phyloP scores from a whole-genome alignment of 805 yeast species.

The Saturnispora sekii region DNA sequence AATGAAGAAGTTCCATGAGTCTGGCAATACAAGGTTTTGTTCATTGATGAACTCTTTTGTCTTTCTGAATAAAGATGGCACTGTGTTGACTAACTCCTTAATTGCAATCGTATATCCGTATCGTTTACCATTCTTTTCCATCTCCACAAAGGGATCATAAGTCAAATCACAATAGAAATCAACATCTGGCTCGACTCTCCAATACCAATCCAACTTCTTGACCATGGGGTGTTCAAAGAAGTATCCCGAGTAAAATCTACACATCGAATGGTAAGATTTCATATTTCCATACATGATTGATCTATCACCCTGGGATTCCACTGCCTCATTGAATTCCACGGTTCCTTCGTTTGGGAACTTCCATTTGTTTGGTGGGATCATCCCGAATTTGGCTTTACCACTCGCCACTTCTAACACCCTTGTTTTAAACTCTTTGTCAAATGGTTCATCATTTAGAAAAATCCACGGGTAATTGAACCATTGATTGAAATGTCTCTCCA shows the following conservation, averaged over 20 bases:
- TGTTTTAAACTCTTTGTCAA: slow-evolving; percentile 51
- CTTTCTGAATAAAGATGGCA: slow-evolving; percentile 69
- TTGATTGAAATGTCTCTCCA: slow-evolving; percentile 86
- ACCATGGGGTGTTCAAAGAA: slow-evolving; percentile 77
- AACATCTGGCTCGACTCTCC: slow-evolving; percentile 94
- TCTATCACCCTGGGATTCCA: slow-evolving; percentile 72
- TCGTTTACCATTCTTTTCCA: slow-evolving; percentile 58
- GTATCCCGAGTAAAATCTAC: slow-evolving; percentile 80
- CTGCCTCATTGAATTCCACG: slow-evolving; percentile 39
- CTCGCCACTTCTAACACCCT: slow-evolving; percentile 43
- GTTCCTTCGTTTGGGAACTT: slow-evolving; percentile 43
- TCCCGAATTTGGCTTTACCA: slow-evolving; percentile 65
- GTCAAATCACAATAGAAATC: slow-evolving; percentile 84
- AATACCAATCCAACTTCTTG: slow-evolving; percentile 72
- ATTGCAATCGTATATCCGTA: slow-evolving; percentile 82
- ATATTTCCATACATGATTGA: slow-evolving; percentile 75
- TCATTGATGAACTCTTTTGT: slow-evolving; percentile 55
- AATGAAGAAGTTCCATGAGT: slow-evolving; percentile 62
- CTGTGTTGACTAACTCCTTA: slow-evolving; percentile 69
- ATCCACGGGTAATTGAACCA: slow-evolving; percentile 94
- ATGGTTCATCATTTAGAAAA: slow-evolving; percentile 73
- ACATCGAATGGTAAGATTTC: slow-evolving; percentile 87
- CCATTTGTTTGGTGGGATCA: slow-evolving; percentile 55
- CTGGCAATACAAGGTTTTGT: slow-evolving; percentile 39
- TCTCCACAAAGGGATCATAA: slow-evolving; percentile 81